phyloP scores from a whole-genome alignment of 306 rosid species.

The Inga laurina region DNA sequence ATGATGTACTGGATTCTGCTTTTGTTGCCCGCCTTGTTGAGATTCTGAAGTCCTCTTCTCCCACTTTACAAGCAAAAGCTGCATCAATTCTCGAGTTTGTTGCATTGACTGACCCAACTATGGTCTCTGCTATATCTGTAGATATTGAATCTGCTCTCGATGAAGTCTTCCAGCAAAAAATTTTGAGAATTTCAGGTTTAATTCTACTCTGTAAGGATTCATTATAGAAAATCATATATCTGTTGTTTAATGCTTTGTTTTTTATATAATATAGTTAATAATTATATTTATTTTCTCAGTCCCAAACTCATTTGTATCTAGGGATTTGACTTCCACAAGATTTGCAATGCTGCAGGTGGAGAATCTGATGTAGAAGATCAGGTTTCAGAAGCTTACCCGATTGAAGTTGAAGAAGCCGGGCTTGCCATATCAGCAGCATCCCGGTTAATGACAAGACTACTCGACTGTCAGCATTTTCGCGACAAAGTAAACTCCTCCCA shows the following conservation, averaged over 20 bases:
- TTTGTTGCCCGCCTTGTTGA: conserved; percentile 62
- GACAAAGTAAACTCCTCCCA: conserved; percentile 45
- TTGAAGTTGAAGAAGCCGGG: conserved; percentile 87
- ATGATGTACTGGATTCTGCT: conserved; percentile 53
- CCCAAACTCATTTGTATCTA: not conserved
- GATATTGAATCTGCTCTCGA: conserved; percentile 70
- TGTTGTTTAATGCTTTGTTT: not conserved
- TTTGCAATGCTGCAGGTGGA: conserved; percentile 30
- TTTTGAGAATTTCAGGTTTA: conserved; percentile 53
- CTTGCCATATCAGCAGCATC: conserved; percentile 87
- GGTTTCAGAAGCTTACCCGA: conserved; percentile 55
- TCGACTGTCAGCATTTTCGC: conserved; percentile 50
- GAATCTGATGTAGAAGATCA: conserved; percentile 63
- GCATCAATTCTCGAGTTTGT: conserved; percentile 76
- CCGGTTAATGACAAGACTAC: conserved; percentile 68
- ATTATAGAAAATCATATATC: too few species aligned
- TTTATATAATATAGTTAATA: not conserved
- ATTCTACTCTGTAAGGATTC: not conserved
- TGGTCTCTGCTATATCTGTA: conserved; percentile 41
- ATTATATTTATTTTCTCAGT: not conserved
- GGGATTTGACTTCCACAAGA: not conserved
- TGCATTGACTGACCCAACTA: conserved; percentile 61
- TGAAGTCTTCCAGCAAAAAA: conserved; percentile 64
- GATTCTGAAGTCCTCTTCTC: conserved; percentile 66
- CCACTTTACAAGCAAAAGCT: conserved; percentile 74